Percentiles rank a stretch among this genome's conserved stretches.
phyloP scores from a whole-genome alignment of 2,329 filamentous ascomycete species.

The Escovopsis sp. region DNA sequence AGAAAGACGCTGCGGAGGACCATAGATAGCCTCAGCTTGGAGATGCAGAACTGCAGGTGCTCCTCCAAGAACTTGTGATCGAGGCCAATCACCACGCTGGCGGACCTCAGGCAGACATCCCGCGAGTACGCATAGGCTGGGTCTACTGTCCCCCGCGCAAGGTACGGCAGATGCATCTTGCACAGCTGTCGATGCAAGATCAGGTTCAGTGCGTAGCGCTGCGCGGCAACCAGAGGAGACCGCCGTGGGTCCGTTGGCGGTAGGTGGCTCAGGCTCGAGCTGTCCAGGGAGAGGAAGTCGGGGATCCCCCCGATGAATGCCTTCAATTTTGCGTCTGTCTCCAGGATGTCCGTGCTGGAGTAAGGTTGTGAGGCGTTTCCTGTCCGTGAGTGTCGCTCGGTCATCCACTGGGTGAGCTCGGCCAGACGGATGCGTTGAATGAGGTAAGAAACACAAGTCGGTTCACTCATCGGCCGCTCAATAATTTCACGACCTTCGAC shows the following conservation, averaged over 20 bases:
- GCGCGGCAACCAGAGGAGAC: slow-evolving; percentile 12
- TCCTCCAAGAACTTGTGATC: slow-evolving; percentile 15
- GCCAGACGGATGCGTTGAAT: slow-evolving; percentile 22
- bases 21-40: slow-evolving; percentile 15
- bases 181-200: slow-evolving; percentile 19
- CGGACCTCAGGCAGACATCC: slow-evolving; percentile 16
- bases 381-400: slow-evolving; percentile 10
- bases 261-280: slow-evolving; percentile 7
- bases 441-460: slow-evolving; percentile 22
- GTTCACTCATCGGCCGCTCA: slow-evolving; percentile 14
- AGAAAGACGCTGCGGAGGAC: slow-evolving; percentile 19
- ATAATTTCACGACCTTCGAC: slow-evolving; percentile 13
- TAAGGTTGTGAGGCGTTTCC: slow-evolving; percentile 14
- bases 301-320: slow-evolving; percentile 15
- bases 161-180: slow-evolving; percentile 20
- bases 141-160: slow-evolving; percentile 19
- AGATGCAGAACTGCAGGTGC: slow-evolving; percentile 12
- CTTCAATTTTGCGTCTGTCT: slow-evolving; percentile 17
- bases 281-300: slow-evolving; percentile 13
- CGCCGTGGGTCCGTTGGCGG: slow-evolving; percentile 10
- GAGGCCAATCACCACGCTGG: slow-evolving; percentile 15
- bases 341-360: slow-evolving; percentile 16
- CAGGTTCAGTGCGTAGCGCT: slow-evolving; percentile 19
- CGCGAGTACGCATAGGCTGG: slow-evolving; percentile 17
- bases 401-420: slow-evolving; percentile 20